Evolutionary conservation across 2,329 filamentous ascomycete species (phyloP), one percentile per base, ranked within the genome.

Genomic region (Leptographium lundbergii): DNA sequence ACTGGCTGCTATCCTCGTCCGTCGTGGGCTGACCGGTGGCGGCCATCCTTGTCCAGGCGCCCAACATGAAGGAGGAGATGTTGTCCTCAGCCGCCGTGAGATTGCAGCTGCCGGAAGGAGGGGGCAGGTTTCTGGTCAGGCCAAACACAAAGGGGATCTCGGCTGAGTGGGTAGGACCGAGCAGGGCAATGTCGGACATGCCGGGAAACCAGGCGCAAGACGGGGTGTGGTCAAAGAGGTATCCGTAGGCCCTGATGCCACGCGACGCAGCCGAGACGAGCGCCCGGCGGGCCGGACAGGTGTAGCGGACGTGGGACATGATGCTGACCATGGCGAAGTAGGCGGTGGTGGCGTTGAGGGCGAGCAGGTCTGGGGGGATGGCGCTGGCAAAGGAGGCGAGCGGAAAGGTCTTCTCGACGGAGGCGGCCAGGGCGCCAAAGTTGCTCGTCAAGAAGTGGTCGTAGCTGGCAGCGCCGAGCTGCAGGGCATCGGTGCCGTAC

Each of bases 71-170:
- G 3, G 52, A 62, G 4, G 64, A 60, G 32, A 69, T 57, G 0
- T 27, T 50, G 59, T 61, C 58, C 58, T 69, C 68, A 1, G 58
- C 53, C 0, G 25, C 36, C 4, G 62, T 59, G 50, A 69, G 62
- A 9, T 61, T 66, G 58, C 68, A 69, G 19, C 59, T 64, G 1
- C 68, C 67, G 10, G 63, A 56, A 0, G 67, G 63, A 6, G 59
- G 65, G 3, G 66, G 66, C 59, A 68, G 59, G 19, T 51, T 50
- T 4, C n/a, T 32, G 3, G 45, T 51, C 14, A 57, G 39, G 1
- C 67, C 67, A 54, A 68, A 68, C 1, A 69, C 66, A 57, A 67
- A 69, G 2, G 67, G 67, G 39, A 69, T 66, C 59, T 69, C 67
- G 34, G 65, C 64, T 10, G 68, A 63, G 57, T 69, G 67, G 10